Base-by-base conservation (phyloP, 106 monocot species). In the Allium sativum region DNA sequence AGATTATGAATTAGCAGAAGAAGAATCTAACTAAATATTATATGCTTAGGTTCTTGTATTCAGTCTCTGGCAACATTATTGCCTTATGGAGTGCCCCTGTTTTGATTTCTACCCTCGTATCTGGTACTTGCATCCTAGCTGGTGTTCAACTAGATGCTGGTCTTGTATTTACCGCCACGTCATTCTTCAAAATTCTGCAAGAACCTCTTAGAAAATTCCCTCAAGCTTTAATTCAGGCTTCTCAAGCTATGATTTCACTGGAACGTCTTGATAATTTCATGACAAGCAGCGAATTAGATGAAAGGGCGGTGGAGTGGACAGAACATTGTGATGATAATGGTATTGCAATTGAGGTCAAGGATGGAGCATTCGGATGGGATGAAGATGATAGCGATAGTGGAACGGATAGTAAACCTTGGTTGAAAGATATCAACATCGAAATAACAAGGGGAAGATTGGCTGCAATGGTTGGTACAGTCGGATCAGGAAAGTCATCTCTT, bases 181-280 rank as follows among this genome's bases (percentile, higher is more conserved):
- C 96, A 13, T 79, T 96, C 64, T 96, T 96, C 78, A 79, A 67
- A 73, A 85, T 88, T 64, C 79, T 96, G 18, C 84, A 87, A 67
- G 96, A 88, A 57, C 96, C 96, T 7, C 65, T 96, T 66, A 65
- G 84, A 18, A 96, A 73, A 64, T 96, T 96, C 77, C 96, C 96
- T 18, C 91, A 96, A 74, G 91, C 91, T 11, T 73, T 96, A 4
- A 91, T 96, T 45, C 73, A 73, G 8, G 79, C 72, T 8, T 84
- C 87, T 31, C 96, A 96, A 68, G 96, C 96, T 18, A 41, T 82
- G 47, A 82, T 90, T n/a, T 96, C 96, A 2, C 69, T 96, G 7
- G 82, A 85, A 44, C 64, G 92, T 12, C 76, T 93, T 9, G 87
- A 93, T 62, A 20, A 44, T 31, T 96, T 65, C 76, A 80, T 96